phyloP scores from a whole-genome alignment of 2,329 filamentous ascomycete species.

The Saccharata proteae region DNA sequence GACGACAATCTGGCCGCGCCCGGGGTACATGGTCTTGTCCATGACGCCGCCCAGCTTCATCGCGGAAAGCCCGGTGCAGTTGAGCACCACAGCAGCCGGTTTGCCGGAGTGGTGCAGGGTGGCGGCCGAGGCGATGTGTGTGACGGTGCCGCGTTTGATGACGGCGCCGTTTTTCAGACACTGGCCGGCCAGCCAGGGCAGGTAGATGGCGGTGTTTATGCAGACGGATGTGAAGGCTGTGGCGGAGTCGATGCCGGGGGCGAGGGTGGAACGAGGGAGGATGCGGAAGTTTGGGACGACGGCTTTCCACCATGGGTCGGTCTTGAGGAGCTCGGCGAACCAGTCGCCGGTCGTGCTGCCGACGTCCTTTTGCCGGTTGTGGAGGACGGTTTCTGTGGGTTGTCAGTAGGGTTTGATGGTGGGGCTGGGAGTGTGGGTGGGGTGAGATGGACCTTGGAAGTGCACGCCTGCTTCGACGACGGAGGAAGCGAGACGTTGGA shows the following conservation, averaged over 20 bases:
- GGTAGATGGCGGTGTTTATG: constrained; percentile 81
- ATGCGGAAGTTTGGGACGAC: constrained; percentile 57
- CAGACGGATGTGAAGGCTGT: constrained; percentile 74
- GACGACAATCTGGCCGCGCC: constrained; percentile 71
- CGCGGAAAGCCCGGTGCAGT: constrained; percentile 72
- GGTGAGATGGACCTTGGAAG: constrained; percentile 53
- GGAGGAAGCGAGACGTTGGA: constrained; percentile 37
- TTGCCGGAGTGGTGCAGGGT: constrained; percentile 44
- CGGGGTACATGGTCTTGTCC: constrained; percentile 61
- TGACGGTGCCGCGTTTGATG: constrained; percentile 31
- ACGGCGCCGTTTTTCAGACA: constrained; percentile 62
- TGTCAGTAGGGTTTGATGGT: not conserved
- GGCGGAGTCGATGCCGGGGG: constrained; percentile 55
- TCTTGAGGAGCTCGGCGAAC: constrained; percentile 55
- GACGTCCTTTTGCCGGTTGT: constrained; percentile 53
- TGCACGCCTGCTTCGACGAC: constrained; percentile 71
- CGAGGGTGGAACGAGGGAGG: constrained; percentile 44
- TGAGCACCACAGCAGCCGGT: constrained; percentile 59
- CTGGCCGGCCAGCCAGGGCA: constrained; percentile 73
- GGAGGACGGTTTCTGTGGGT: constrained; percentile 36
- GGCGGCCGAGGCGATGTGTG: constrained; percentile 63
- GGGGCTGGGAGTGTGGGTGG: not conserved
- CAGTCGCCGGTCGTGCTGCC: constrained; percentile 40
- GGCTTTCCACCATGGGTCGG: constrained; percentile 61
- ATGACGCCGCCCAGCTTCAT: constrained; percentile 68